Percentiles rank a stretch among this genome's conserved stretches.
Conservation (phyloP, 495 filamentous ascomycete genomes). For the Penicillium tannophilum region DNA sequence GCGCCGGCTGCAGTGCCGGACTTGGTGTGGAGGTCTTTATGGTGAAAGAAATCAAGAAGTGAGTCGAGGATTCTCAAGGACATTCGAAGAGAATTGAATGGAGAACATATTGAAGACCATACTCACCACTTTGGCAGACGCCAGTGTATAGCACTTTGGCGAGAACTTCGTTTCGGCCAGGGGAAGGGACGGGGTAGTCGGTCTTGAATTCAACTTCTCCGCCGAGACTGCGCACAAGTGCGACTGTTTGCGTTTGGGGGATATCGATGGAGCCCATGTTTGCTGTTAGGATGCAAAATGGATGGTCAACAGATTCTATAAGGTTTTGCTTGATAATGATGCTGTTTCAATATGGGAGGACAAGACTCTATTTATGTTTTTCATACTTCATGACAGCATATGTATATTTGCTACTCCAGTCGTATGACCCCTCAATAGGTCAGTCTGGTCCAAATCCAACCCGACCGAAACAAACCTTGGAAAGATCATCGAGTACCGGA, state of each 20-base stretch:
- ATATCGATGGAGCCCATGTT: slow-evolving; percentile 31
- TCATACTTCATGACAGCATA: not conserved
- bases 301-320: too few relatives aligned
- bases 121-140: slow-evolving; percentile 52
- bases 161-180: slow-evolving; percentile 49
- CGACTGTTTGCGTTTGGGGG: slow-evolving; percentile 48
- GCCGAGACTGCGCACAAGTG: slow-evolving; percentile 46
- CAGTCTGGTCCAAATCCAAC: not conserved
- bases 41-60: not conserved
- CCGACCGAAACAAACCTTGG: not conserved
- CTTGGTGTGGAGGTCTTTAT: slow-evolving; percentile 50
- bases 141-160: slow-evolving; percentile 53
- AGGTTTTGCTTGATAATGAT: not conserved
- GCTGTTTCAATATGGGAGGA: not conserved
- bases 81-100: not conserved
- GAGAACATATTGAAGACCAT: not conserved
- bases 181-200: slow-evolving; percentile 49
- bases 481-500: not conserved
- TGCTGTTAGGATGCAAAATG: not conserved
- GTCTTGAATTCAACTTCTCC: slow-evolving; percentile 47
- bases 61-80: not conserved
- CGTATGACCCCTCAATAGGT: not conserved
- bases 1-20: slow-evolving; percentile 44
- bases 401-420: not conserved
- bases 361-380: not conserved